Conservation (phyloP, 208 protist species). For the Leishmania guyanensis region DNA sequence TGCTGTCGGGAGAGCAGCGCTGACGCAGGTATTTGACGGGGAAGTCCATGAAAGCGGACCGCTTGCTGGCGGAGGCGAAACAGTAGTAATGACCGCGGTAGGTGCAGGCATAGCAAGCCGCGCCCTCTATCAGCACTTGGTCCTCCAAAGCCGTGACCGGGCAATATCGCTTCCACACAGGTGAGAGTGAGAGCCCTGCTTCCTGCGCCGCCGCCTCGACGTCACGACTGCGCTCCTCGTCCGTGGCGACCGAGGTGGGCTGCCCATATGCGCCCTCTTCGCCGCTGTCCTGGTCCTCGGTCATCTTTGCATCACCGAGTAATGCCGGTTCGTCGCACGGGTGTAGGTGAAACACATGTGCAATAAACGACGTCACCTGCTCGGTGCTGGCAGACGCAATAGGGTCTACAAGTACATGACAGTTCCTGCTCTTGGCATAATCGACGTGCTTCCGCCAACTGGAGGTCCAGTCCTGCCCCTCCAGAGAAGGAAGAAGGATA, state of each 20-base stretch:
- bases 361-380: constrained; percentile 50
- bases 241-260: constrained; percentile 35
- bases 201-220: constrained; percentile 46
- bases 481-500: constrained; percentile 3
- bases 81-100: constrained; percentile 71
- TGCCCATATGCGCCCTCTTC: constrained; percentile 1
- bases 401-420: constrained; percentile 30
- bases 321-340: constrained; percentile 36
- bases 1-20: constrained; percentile 24
- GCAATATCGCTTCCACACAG: constrained; percentile 79
- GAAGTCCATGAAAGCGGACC: constrained; percentile 60
- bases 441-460: constrained; percentile 31
- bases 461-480: constrained; percentile 23
- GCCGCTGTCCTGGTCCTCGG: background rate
- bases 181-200: constrained; percentile 34
- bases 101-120: constrained; percentile 56
- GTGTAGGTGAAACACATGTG: constrained; percentile 46
- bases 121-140: constrained; percentile 76
- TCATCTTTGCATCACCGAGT: background rate
- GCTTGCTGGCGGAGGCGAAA: constrained; percentile 53
- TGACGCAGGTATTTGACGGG: constrained; percentile 62
- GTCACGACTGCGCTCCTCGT: constrained; percentile 26
- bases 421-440: constrained; percentile 8
- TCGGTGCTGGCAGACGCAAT: constrained; percentile 22
- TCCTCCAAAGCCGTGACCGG: constrained; percentile 78